Conservation (phyloP, 106 monocot species). For the Cymbidium sinense region DNA sequence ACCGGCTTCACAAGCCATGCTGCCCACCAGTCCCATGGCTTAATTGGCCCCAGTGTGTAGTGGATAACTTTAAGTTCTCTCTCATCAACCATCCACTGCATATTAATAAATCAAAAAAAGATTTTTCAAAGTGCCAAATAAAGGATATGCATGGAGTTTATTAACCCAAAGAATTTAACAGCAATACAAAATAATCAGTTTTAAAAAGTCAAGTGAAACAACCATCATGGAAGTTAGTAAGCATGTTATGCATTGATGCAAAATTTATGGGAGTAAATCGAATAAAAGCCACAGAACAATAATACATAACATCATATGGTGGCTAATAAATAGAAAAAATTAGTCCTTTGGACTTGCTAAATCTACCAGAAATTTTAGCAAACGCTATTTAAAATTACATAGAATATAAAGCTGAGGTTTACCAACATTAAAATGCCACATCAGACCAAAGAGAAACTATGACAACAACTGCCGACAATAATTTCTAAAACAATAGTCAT, state of each 20-base stretch:
- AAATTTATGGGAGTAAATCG: neutral
- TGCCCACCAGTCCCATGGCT: constrained; percentile 99
- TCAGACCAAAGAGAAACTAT: neutral
- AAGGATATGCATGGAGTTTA: neutral
- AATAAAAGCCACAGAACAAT: neutral
- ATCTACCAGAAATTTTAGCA: neutral
- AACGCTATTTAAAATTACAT: neutral
- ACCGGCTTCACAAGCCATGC: constrained; percentile 98
- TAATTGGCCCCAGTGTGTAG: constrained; percentile 96
- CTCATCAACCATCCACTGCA: constrained; percentile 99
- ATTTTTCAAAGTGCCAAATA: neutral
- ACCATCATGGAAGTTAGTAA: neutral
- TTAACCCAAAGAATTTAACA: neutral
- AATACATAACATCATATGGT: neutral
- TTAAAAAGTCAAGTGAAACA: neutral
- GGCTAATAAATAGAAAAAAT: neutral
- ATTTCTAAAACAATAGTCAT: neutral
- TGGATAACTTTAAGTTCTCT: constrained; percentile 90
- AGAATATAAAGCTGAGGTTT: neutral
- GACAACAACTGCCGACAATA: neutral
- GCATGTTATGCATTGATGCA: neutral
- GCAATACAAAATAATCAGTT: neutral
- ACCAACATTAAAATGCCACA: neutral
- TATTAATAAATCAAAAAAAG: constrained; percentile 7
- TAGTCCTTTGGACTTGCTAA: neutral